Percentiles rank a stretch among this genome's conserved stretches.
Conservation (phyloP, 768 basidiomycete species). For the Termitomyces sp. region DNA sequence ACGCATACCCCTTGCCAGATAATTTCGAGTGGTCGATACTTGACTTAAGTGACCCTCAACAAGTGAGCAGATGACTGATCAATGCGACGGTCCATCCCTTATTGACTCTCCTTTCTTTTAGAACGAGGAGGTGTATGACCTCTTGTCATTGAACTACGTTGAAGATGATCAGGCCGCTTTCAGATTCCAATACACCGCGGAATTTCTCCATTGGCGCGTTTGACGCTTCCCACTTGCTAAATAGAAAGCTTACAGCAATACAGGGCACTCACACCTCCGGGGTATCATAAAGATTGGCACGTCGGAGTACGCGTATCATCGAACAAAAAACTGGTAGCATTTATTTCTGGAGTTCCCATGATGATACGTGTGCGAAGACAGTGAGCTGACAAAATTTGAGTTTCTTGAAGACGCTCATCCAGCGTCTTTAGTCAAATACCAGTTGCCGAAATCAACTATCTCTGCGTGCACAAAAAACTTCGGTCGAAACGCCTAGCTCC, state of each 20-base stretch:
- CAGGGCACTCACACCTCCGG: constrained; percentile 94
- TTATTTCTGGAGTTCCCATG: constrained; percentile 91
- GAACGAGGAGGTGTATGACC: constrained; percentile 88
- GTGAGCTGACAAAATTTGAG: constrained; percentile 40
- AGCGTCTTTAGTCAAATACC: constrained; percentile 32
- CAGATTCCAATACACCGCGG: constrained; percentile 92
- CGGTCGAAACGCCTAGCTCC: constrained; percentile 93
- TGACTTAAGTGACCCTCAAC: constrained; percentile 68
- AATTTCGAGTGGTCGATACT: constrained; percentile 90
- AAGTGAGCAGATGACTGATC: constrained; percentile 40
- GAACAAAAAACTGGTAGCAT: constrained; percentile 92
- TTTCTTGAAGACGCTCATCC: neutral
- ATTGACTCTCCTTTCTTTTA: constrained; percentile 23
- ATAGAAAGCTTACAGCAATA: neutral
- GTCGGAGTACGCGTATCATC: constrained; percentile 88
- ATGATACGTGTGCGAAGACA: constrained; percentile 77
- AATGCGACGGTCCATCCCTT: neutral
- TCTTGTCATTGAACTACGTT: constrained; percentile 91
- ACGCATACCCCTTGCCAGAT: constrained; percentile 82
- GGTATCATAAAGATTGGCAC: constrained; percentile 93
- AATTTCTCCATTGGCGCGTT: constrained; percentile 84
- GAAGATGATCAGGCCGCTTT: constrained; percentile 96
- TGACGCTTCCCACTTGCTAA: neutral
- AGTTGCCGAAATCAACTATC: constrained; percentile 92
- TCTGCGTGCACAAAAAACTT: constrained; percentile 96